Percentiles rank a stretch among this genome's conserved stretches.
phyloP scores from a whole-genome alignment of 352 stramenopile species.

The Pythium folliculosum region DNA sequence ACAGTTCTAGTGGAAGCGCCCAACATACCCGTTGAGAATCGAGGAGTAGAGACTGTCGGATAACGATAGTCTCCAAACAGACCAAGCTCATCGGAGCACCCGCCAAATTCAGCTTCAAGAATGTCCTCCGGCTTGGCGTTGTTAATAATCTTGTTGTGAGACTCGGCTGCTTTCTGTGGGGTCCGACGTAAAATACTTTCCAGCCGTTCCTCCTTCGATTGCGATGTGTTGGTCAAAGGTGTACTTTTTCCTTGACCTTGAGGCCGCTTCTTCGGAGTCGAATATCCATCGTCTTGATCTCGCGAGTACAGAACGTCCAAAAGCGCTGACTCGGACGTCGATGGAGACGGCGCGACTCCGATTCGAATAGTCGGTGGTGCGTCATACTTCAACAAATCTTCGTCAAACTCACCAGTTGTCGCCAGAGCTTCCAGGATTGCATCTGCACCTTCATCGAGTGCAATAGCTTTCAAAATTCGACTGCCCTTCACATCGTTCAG shows the following conservation, averaged over 20 bases:
- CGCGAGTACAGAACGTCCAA: slow-evolving; percentile 28
- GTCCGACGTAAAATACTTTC: slow-evolving; percentile 14
- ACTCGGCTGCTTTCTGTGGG: slow-evolving; percentile 9
- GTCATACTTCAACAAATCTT: slow-evolving; percentile 11
- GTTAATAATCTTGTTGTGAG: slow-evolving; percentile 35
- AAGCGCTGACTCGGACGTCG: slow-evolving; percentile 5
- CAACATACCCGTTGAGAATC: slow-evolving; percentile 4
- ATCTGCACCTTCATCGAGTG: slow-evolving; percentile 18
- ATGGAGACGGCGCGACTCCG: slow-evolving; percentile 7
- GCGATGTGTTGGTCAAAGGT: not conserved
- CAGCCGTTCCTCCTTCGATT: slow-evolving; percentile 5
- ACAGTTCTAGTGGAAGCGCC: slow-evolving; percentile 1
- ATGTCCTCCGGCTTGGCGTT: slow-evolving; percentile 35
- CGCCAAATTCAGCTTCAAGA: slow-evolving; percentile 32
- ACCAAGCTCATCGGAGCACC: slow-evolving; percentile 27
- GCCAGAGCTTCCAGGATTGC: slow-evolving; percentile 23
- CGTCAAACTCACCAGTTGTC: slow-evolving; percentile 12
- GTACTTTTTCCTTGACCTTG: not conserved
- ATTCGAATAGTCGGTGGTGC: not conserved
- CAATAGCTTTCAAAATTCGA: slow-evolving; percentile 20
- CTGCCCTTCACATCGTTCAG: not conserved
- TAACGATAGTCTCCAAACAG: slow-evolving; percentile 38
- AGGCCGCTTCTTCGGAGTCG: slow-evolving; percentile 20
- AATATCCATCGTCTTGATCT: slow-evolving; percentile 8
- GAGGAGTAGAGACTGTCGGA: slow-evolving; percentile 20